phyloP scores from a whole-genome alignment of 176 grass and related monocot genomes.

The Oropetium thomaeum region DNA sequence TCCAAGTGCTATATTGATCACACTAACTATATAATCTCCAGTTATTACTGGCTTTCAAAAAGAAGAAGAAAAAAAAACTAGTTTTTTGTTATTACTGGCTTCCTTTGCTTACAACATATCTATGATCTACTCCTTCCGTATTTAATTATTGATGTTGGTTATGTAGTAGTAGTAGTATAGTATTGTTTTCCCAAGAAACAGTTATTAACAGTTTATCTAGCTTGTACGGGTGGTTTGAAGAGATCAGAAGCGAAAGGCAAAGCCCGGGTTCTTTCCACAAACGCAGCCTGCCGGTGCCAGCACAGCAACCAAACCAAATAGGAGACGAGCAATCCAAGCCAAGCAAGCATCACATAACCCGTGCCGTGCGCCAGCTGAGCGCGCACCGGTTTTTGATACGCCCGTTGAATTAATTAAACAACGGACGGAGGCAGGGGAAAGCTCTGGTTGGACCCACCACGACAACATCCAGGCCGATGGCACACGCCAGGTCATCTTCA shows the following conservation, averaged over 20 bases:
- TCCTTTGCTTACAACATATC: too few relatives aligned
- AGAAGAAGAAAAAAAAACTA: too few relatives aligned
- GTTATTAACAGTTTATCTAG: background rate
- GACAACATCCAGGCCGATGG: too few relatives aligned
- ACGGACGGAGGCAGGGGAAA: background rate
- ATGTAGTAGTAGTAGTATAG: too few relatives aligned
- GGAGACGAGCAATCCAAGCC: background rate
- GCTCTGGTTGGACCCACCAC: conserved; percentile 4
- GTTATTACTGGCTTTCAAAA: too few relatives aligned
- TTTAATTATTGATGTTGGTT: too few relatives aligned
- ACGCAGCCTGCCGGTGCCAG: background rate
- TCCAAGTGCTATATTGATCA: too few relatives aligned
- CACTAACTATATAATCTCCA: too few relatives aligned
- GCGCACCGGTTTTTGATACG: background rate
- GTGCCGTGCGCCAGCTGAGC: background rate
- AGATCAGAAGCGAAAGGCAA: background rate
- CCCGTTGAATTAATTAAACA: conserved; percentile 18
- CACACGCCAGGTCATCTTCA: too few relatives aligned
- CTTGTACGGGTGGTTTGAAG: conserved; percentile 25
- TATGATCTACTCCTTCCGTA: too few relatives aligned
- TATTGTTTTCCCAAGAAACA: background rate
- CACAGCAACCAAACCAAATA: background rate
- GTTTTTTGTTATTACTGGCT: too few relatives aligned
- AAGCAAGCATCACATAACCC: background rate
- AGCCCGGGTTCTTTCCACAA: background rate